A percentile compares a stretch with the other conserved stretches of the same genome.
phyloP scores from a whole-genome alignment of 1,284 basidiomycete genomes.

The Apiotrichum laibachii region DNA sequence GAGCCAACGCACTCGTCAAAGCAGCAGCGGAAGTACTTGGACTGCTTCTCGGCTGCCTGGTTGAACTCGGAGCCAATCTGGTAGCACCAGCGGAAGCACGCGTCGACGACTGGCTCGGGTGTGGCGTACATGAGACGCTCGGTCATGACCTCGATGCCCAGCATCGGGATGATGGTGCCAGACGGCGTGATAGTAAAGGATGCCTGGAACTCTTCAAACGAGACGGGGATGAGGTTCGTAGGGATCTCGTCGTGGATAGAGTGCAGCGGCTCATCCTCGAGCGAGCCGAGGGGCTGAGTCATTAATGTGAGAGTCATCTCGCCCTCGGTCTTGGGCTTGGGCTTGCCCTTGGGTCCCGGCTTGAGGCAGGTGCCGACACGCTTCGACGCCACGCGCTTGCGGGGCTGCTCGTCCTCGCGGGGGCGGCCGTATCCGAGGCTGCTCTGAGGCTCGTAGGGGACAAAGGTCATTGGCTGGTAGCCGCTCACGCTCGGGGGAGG shows the following conservation, averaged over 20 bases:
- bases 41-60: constrained; percentile 22
- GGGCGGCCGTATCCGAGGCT: constrained; percentile 10
- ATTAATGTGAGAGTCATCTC: background rate
- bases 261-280: constrained; percentile 3
- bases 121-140: constrained; percentile 24
- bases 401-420: constrained; percentile 9
- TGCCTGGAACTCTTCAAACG: constrained; percentile 19
- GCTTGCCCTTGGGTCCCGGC: constrained; percentile 31
- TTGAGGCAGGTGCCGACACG: constrained; percentile 30
- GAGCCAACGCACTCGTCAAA: constrained; percentile 22
- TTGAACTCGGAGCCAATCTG: constrained; percentile 19
- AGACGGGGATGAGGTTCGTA: constrained; percentile 12
- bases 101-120: constrained; percentile 17
- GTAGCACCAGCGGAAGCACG: constrained; percentile 26
- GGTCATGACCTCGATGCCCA: constrained; percentile 16
- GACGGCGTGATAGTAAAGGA: constrained; percentile 12
- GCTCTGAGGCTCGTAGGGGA: constrained; percentile 5
- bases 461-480: constrained; percentile 10
- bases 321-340: constrained; percentile 12
- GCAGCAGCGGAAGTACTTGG: constrained; percentile 25
- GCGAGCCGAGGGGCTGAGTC: background rate
- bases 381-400: constrained; percentile 19
- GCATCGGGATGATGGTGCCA: constrained; percentile 18
- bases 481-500: constrained; percentile 14
- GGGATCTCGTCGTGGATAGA: constrained; percentile 1